Base-by-base conservation (phyloP, 2,329 filamentous ascomycete genomes). In the Xylariaceae sp. region DNA sequence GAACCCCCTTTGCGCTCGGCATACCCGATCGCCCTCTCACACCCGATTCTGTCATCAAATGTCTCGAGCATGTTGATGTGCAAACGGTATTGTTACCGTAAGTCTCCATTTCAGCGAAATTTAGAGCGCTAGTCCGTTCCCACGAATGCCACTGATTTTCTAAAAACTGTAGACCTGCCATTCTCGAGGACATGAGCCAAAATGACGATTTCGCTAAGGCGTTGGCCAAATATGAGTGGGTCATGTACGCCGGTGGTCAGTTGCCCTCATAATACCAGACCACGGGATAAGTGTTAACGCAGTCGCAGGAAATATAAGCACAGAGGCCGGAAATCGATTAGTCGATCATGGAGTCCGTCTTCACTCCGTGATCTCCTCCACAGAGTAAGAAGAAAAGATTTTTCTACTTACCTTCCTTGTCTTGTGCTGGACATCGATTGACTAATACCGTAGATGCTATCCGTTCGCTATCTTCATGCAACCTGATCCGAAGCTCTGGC, bases 131-230 rank as follows among this genome's bases (percentile, higher is more conserved):
- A 15, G 8, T 37, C 7, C 6, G 21, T 44, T 2, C 18, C 36
- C 2, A 45, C 10, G 39, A 18, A 18, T 15, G 10, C n/a, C 2
- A 16, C 53, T 59, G n/a, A 59, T 32, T 30, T 7, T 29, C 16
- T 7, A 1, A 2, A 29, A 22, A 7, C 10, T 42, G 9, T 73
- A 61, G 59, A 1, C 75, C 75, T 0, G 67, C 71, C 0, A 66
- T 77, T 15, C 50, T 79, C 1, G 75, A 76, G 43, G 74, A 77
- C 1, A 66, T 79, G 62, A 71, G 69, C 46, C 63, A 70, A 29
- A 64, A 56, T 10, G 61, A 69, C 0, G 61, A 70, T 1, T 61
- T 68, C 2, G 54, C 72, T 2, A 58, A 63, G 3, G 48, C 61
- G 0, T 59, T 79, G 5, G 52, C 51, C 9, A 71, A 68, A 40